Base-by-base conservation (phyloP, 2,329 filamentous ascomycete genomes). In the Curvularia sp. region DNA sequence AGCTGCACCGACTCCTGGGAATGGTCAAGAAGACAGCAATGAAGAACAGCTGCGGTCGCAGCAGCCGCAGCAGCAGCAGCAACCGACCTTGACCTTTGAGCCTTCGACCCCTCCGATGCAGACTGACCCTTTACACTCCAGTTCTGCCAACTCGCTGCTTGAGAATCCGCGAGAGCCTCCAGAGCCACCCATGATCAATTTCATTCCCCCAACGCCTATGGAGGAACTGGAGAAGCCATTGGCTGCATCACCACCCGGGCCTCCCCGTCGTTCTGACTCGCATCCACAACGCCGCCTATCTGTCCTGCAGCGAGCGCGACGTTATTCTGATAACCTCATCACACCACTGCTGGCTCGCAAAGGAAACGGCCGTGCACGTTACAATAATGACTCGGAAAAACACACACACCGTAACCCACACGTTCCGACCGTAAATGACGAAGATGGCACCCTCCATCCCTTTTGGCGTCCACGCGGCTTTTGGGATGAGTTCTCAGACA, bases 381-480 rank as follows among this genome's bases (percentile, higher is more conserved):
- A 61, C 39, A 54, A 55, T 19, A 67, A 65, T 48, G 67, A 69
- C 8, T 64, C 67, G n/a, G 60, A 70, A 34, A 50, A 59, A 10
- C 58, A 60, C 8, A 64, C 55, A 30, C 61, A 64, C 23, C 61
- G 59, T 6, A 69, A 65, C 25, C 66, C 64, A 10, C 66, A 64
- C 0, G 63, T 74, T 0, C 74, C 73, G 1, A 72, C 62, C 5
- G 72, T 76, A 12, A 71, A 66, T 19, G 71, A 75, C 18, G 67
- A 73, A 46, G 80, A 85, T 53, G 79, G 78, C 42, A 80, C 80
- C 39, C 72, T 87, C 5, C 82, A 87, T 63, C 85, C 86, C 1
- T 86, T 88, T 69, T 89, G 87, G 87, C 81, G 83, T 21, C 86
- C 86, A 1, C 82, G 83, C 36, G 82, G 82, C n/a, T 87, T 88